Evolutionary conservation across 768 basidiomycete genomes (phyloP).

Genomic region (Mycena rosella): DNA sequence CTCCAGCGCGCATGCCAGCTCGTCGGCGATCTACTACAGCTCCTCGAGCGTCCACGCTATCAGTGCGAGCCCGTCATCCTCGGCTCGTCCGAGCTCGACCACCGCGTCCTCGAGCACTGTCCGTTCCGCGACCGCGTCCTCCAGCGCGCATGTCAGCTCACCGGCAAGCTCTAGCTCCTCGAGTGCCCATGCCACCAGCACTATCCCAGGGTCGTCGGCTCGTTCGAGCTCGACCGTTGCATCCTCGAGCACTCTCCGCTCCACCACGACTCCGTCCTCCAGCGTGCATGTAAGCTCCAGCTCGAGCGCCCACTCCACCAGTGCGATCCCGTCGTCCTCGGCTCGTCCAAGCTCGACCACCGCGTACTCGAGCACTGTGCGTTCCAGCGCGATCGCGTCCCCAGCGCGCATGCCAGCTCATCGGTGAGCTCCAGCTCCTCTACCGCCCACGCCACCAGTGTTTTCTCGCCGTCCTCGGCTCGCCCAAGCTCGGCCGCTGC

Average conservation of each 20-base stretch:
- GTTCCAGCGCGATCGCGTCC: too few relatives aligned
- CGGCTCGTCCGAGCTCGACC: neutral
- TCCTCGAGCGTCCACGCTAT: neutral
- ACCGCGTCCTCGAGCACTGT: too few relatives aligned
- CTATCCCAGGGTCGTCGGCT: too few relatives aligned
- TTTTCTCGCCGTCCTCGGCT: too few relatives aligned
- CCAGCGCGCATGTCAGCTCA: neutral
- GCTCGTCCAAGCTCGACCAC: neutral
- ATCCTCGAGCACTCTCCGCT: too few relatives aligned
- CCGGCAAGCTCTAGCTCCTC: neutral
- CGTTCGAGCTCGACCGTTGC: too few relatives aligned
- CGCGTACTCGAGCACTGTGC: too few relatives aligned
- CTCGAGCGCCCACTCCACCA: neutral
- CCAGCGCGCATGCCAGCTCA: neutral
- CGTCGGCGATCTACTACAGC: neutral
- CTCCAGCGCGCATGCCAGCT: slow-evolving; percentile 1
- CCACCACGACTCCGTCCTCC: neutral
- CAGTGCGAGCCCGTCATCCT: neutral
- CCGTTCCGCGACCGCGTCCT: too few relatives aligned
- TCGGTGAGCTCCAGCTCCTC: neutral
- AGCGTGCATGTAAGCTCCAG: neutral
- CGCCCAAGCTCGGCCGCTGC: too few relatives aligned
- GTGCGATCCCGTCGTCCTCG: neutral
- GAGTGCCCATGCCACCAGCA: too few relatives aligned
- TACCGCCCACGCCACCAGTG: too few relatives aligned